phyloP scores from a whole-genome alignment of 805 yeast species.

The Cyberlindnera maritima region DNA sequence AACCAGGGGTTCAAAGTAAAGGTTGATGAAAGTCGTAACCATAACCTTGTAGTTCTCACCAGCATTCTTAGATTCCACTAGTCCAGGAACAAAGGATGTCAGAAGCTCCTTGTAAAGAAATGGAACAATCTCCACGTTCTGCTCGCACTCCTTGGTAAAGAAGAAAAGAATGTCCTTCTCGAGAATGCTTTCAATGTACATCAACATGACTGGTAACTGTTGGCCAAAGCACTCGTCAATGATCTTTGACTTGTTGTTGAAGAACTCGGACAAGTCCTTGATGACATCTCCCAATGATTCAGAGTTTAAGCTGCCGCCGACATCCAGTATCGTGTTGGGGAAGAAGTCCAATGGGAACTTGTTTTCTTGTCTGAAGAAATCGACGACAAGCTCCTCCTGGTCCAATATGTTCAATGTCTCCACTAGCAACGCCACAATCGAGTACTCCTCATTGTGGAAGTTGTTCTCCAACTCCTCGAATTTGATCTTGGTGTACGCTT shows the following conservation, averaged over 20 bases:
- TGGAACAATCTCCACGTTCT: constrained; percentile 32
- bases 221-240: constrained; percentile 39
- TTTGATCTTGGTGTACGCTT: constrained; percentile 14
- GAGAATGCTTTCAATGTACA: constrained; percentile 36
- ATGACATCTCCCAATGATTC: constrained; percentile 26
- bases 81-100: constrained; percentile 32
- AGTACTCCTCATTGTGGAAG: constrained; percentile 21
- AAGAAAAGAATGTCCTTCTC: constrained; percentile 34
- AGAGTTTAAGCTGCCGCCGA: constrained; percentile 21
- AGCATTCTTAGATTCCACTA: constrained; percentile 36
- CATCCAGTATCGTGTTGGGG: constrained; percentile 28
- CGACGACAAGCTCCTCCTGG: constrained; percentile 37
- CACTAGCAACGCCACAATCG: constrained; percentile 23
- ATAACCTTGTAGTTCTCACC: constrained; percentile 32
- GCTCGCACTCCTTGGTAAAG: constrained; percentile 25
- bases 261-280: constrained; percentile 27
- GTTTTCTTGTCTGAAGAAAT: constrained; percentile 38
- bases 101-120: constrained; percentile 30
- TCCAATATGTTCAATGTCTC: constrained; percentile 28
- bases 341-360: constrained; percentile 31
- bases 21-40: constrained; percentile 33
- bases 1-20: constrained; percentile 36
- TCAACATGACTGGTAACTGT: constrained; percentile 37
- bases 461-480: constrained; percentile 23
- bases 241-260: constrained; percentile 35